phyloP scores from a whole-genome alignment of 2,329 filamentous ascomycete species.

The Beauveria brongniartii region DNA sequence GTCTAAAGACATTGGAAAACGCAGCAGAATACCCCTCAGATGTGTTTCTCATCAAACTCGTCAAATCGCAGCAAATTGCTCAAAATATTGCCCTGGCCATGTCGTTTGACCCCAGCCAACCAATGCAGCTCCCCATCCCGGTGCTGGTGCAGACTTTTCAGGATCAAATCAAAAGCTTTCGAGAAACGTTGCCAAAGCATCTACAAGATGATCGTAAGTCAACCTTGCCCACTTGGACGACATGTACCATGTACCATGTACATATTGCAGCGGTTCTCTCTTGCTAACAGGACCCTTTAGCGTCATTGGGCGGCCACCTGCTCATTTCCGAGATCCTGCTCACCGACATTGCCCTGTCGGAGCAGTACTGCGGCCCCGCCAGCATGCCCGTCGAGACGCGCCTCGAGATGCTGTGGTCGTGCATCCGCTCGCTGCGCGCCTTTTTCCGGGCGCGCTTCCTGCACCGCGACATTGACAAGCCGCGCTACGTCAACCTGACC shows the following conservation, averaged over 20 bases:
- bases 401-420: slow-evolving; percentile 38
- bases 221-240: neutral
- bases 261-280: neutral
- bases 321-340: slow-evolving; percentile 38
- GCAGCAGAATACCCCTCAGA: slow-evolving; percentile 36
- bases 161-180: slow-evolving; percentile 34
- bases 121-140: slow-evolving; percentile 30
- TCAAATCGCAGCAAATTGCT: slow-evolving; percentile 39
- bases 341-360: slow-evolving; percentile 37
- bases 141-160: slow-evolving; percentile 36
- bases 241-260: too few relatives aligned
- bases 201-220: slow-evolving; percentile 28
- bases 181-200: slow-evolving; percentile 26
- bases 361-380: slow-evolving; percentile 23
- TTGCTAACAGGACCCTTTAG: slow-evolving; percentile 18
- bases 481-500: slow-evolving; percentile 34
- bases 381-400: slow-evolving; percentile 30
- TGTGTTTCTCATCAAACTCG: slow-evolving; percentile 35
- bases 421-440: slow-evolving; percentile 30
- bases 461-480: slow-evolving; percentile 24
- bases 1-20: slow-evolving; percentile 34
- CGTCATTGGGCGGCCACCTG: slow-evolving; percentile 32
- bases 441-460: slow-evolving; percentile 32
- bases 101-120: slow-evolving; percentile 21
- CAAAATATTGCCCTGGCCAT: slow-evolving; percentile 38